Conservation (phyloP, 2,329 filamentous ascomycete genomes). For the Fusarium heterosporum region DNA sequence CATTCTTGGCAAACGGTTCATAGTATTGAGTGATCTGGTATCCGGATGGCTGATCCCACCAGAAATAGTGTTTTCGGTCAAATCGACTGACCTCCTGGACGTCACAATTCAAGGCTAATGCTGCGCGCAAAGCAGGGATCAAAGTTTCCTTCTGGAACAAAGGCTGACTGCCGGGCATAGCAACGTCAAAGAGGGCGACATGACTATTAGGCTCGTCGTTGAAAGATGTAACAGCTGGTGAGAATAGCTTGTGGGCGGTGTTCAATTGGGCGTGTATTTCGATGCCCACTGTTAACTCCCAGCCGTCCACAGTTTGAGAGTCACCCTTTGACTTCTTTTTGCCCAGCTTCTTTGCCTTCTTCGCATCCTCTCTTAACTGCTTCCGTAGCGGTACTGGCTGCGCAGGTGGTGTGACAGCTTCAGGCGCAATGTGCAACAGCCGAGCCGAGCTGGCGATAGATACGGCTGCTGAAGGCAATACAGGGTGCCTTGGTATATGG, state of each 20-base stretch:
- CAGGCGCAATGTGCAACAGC: slow-evolving; percentile 50
- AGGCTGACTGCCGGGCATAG: slow-evolving; percentile 90
- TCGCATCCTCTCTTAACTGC: slow-evolving; percentile 76
- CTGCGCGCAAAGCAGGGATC: slow-evolving; percentile 89
- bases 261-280: slow-evolving; percentile 98
- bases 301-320: slow-evolving; percentile 70
- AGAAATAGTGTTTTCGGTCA: slow-evolving; percentile 98
- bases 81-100: slow-evolving; percentile 84
- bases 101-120: slow-evolving; percentile 83
- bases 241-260: slow-evolving; percentile 90
- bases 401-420: slow-evolving; percentile 36
- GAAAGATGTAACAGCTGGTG: slow-evolving; percentile 72
- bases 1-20: slow-evolving; percentile 75
- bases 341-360: slow-evolving; percentile 75
- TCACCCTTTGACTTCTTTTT: slow-evolving; percentile 60
- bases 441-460: slow-evolving; percentile 36
- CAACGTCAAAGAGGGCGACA: slow-evolving; percentile 88
- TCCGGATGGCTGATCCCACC: slow-evolving; percentile 95
- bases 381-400: slow-evolving; percentile 71
- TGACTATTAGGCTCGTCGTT: slow-evolving; percentile 83
- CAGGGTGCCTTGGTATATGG: slow-evolving; percentile 31
- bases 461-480: slow-evolving; percentile 21
- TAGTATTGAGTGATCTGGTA: slow-evolving; percentile 99
- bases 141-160: slow-evolving; percentile 85
- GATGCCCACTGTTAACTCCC: slow-evolving; percentile 95